These are phyloP conservation scores for Cajanus cajan DNA, from an alignment of 306 rosid species.

Conservation along the genomic window DNA sequence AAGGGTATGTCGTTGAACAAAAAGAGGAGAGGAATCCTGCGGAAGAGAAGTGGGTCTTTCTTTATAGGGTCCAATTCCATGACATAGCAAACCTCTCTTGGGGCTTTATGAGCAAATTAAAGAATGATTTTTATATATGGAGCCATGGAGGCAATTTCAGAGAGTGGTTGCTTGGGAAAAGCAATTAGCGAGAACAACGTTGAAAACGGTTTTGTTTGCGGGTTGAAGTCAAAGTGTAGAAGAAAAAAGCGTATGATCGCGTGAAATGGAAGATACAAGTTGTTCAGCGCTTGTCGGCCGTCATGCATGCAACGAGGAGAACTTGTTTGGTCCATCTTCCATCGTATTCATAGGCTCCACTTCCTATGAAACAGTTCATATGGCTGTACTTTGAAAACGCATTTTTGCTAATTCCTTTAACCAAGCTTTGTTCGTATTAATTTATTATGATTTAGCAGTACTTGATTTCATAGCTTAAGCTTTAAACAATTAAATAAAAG, in stretches of 20 bases:
- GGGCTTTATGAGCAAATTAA: neutral
- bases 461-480: neutral
- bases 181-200: constrained; percentile 27
- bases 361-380: neutral
- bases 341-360: neutral
- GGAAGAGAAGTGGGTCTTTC: constrained; percentile 25
- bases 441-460: neutral
- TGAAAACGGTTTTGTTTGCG: constrained; percentile 14
- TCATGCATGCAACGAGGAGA: constrained; percentile 56
- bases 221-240: neutral
- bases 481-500: neutral
- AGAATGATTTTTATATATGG: neutral
- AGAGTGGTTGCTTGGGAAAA: constrained; percentile 39
- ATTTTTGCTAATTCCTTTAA: no score
- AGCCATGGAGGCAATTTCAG: neutral
- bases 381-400: neutral
- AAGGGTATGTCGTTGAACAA: constrained; percentile 23
- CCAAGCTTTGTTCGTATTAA: neutral
- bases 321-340: constrained; percentile 15
- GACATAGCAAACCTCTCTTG: constrained; percentile 32
- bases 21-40: constrained; percentile 29
- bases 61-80: constrained; percentile 30
- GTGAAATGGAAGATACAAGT: constrained; percentile 54
- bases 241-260: constrained; percentile 43
- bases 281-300: constrained; percentile 73